These are phyloP conservation scores for Didymella lethalis DNA, from an alignment of 2,329 filamentous ascomycete species.

Conservation along the genomic window DNA sequence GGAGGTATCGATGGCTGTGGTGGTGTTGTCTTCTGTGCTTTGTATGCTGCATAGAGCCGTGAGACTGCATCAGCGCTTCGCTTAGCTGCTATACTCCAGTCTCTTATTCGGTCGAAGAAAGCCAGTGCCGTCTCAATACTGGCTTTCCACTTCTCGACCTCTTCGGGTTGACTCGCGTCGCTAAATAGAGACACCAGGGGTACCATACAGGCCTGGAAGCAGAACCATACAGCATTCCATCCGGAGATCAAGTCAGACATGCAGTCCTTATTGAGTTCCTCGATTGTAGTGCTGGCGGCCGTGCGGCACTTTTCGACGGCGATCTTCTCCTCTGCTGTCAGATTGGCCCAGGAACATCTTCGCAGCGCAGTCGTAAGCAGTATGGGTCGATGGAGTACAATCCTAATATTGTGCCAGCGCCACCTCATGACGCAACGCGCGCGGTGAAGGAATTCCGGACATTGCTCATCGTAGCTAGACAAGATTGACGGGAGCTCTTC, in stretches of 20 bases:
- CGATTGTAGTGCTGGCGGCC: constrained; percentile 73
- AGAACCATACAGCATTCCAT: constrained; percentile 83
- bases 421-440: constrained; percentile 80
- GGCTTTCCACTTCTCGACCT: constrained; percentile 52
- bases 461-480: constrained; percentile 63
- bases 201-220: constrained; percentile 82
- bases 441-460: constrained; percentile 73
- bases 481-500: constrained; percentile 67
- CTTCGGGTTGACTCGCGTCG: constrained; percentile 59
- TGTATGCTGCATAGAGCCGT: constrained; percentile 53
- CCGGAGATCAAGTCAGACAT: constrained; percentile 77
- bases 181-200: constrained; percentile 78
- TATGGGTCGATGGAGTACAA: constrained; percentile 77
- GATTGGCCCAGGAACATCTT: constrained; percentile 60
- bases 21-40: constrained; percentile 34
- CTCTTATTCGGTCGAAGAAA: constrained; percentile 55
- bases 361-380: constrained; percentile 70
- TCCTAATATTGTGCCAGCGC: constrained; percentile 80
- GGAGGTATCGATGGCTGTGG: constrained; percentile 22
- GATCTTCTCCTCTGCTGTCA: constrained; percentile 68
- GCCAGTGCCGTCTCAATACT: constrained; percentile 53
- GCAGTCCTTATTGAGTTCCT: constrained; percentile 75
- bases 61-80: constrained; percentile 54
- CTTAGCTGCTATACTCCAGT: constrained; percentile 56
- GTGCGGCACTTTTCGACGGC: constrained; percentile 74